Evolutionary conservation across 139 green algal genomes (phyloP).

Genomic region (Pycnococcus provasolii): DNA sequence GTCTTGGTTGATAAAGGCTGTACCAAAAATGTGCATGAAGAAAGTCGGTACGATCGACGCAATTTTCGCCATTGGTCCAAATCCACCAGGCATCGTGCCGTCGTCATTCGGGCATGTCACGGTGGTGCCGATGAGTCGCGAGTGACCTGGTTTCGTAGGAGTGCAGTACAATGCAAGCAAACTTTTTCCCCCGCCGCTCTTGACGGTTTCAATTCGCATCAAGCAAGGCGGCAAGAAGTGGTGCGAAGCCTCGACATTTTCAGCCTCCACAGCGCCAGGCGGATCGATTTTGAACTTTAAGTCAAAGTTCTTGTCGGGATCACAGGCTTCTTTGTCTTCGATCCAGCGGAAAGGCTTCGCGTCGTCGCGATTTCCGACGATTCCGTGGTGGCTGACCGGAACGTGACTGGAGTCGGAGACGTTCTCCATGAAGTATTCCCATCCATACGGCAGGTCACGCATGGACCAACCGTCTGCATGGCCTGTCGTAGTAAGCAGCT

Average conservation of each 20-base stretch:
- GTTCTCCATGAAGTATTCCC: slow-evolving; percentile 39
- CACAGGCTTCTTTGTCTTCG: too few species aligned
- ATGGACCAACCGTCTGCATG: slow-evolving; percentile 15
- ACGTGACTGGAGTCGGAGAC: slow-evolving; percentile 34
- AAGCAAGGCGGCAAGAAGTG: slow-evolving; percentile 10
- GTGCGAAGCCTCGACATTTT: slow-evolving; percentile 7
- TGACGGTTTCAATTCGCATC: slow-evolving; percentile 4
- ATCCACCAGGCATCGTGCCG: background rate
- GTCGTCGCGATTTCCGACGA: slow-evolving; percentile 11
- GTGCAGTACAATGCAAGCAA: slow-evolving; percentile 13
- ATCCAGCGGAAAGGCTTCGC: too few species aligned
- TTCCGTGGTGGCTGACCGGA: slow-evolving; percentile 20
- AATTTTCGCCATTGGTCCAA: slow-evolving; percentile 12
- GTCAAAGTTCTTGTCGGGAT: too few species aligned
- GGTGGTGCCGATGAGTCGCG: slow-evolving; percentile 13
- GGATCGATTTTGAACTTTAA: too few species aligned
- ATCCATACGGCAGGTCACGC: slow-evolving; percentile 30
- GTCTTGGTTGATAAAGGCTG: slow-evolving; percentile 35
- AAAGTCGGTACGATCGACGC: slow-evolving; percentile 1
- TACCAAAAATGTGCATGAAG: slow-evolving; percentile 23
- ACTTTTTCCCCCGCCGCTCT: background rate
- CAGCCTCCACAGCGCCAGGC: background rate
- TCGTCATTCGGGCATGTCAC: slow-evolving; percentile 1
- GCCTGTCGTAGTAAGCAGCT: background rate
- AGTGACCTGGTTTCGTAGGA: slow-evolving; percentile 14